Percentiles rank a stretch among this genome's conserved stretches.
Conservation (phyloP, 2,329 filamentous ascomycete species). For the Exophiala spinifera region DNA sequence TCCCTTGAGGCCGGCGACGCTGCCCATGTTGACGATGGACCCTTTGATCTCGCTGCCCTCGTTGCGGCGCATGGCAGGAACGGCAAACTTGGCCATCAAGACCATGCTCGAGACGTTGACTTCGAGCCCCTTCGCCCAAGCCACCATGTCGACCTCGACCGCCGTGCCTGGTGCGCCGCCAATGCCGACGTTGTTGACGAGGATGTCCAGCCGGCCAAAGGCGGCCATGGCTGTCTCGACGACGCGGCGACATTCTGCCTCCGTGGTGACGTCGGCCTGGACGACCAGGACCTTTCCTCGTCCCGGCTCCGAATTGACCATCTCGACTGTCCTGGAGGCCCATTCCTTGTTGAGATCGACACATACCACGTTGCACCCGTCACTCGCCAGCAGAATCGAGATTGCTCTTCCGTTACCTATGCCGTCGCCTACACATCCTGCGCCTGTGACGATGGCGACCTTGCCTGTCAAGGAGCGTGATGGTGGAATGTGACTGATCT, state of each 20-base stretch:
- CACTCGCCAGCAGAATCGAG: slow-evolving; percentile 58
- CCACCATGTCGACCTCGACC: slow-evolving; percentile 56
- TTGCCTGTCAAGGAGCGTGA: neutral
- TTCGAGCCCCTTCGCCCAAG: slow-evolving; percentile 57
- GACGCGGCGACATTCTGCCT: slow-evolving; percentile 48
- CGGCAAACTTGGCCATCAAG: slow-evolving; percentile 58
- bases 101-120: slow-evolving; percentile 66
- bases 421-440: slow-evolving; percentile 54
- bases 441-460: slow-evolving; percentile 57
- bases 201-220: slow-evolving; percentile 59
- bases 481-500: too few relatives aligned
- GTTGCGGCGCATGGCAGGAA: slow-evolving; percentile 60
- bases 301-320: slow-evolving; percentile 43
- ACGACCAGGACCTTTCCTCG: slow-evolving; percentile 43
- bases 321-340: slow-evolving; percentile 53
- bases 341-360: slow-evolving; percentile 51
- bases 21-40: slow-evolving; percentile 60
- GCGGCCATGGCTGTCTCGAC: slow-evolving; percentile 41
- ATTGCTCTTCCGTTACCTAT: slow-evolving; percentile 60
- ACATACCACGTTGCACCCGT: slow-evolving; percentile 59
- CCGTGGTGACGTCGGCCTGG: slow-evolving; percentile 53
- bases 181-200: slow-evolving; percentile 64
- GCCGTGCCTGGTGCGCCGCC: slow-evolving; percentile 58
- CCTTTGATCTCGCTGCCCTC: slow-evolving; percentile 35
- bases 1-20: slow-evolving; percentile 56